Conservation (phyloP, 2,329 filamentous ascomycete genomes). For the Diaporthe sp. region DNA sequence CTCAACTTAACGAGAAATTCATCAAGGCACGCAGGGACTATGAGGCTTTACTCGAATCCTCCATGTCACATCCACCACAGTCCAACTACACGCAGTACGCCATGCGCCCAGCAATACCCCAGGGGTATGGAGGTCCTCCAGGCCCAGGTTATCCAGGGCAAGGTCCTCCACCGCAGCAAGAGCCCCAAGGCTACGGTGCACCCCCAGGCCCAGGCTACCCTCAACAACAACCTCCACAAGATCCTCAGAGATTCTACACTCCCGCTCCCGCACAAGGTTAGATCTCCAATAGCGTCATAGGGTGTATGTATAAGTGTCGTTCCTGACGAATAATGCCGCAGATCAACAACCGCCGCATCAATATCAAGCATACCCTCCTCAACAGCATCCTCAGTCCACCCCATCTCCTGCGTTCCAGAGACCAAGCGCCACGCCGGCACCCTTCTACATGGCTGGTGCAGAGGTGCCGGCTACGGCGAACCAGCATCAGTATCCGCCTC, state of each 20-base stretch:
- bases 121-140: slow-evolving; percentile 58
- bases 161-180: slow-evolving; percentile 52
- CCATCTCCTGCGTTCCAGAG: slow-evolving; percentile 70
- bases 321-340: slow-evolving; percentile 34
- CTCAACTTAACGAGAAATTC: slow-evolving; percentile 98
- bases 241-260: slow-evolving; percentile 79
- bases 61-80: slow-evolving; percentile 94
- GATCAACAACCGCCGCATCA: slow-evolving; percentile 54
- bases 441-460: slow-evolving; percentile 76
- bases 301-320: slow-evolving; percentile 17
- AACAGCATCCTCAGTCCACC: slow-evolving; percentile 56
- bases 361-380: slow-evolving; percentile 53
- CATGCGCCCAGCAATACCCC: slow-evolving; percentile 64
- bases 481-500: slow-evolving; percentile 65
- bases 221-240: slow-evolving; percentile 57
- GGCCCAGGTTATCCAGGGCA: slow-evolving; percentile 42
- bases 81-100: slow-evolving; percentile 80
- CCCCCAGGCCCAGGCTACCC: slow-evolving; percentile 43
- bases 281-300: slow-evolving; percentile 34
- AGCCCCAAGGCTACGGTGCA: slow-evolving; percentile 45
- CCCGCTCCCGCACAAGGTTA: slow-evolving; percentile 66
- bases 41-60: slow-evolving; percentile 93
- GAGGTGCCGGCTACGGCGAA: slow-evolving; percentile 57
- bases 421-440: slow-evolving; percentile 65
- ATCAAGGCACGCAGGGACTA: slow-evolving; percentile 98